Conservation (phyloP, 495 filamentous ascomycete genomes). For the Penicillium chermesinum region DNA sequence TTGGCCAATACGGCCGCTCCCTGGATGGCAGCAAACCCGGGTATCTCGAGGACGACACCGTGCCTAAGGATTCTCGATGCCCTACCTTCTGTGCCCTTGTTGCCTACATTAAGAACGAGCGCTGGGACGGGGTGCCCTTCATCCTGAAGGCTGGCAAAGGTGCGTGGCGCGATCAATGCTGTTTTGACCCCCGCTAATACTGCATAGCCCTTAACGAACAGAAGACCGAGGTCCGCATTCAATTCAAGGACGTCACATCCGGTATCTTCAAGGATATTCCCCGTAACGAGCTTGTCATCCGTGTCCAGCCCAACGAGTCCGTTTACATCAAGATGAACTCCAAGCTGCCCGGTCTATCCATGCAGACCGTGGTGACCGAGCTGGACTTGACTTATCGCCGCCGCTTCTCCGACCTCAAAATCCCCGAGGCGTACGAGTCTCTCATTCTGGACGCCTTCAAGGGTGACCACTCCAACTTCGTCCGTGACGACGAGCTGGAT, state of each 20-base stretch:
- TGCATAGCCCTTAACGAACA: conserved; percentile 86
- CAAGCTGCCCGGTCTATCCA: conserved; percentile 94
- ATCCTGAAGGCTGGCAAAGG: conserved; percentile 98
- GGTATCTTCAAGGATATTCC: conserved; percentile 99
- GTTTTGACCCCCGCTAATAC: neutral
- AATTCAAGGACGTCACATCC: conserved; percentile 98
- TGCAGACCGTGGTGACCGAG: conserved; percentile 99
- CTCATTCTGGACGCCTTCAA: conserved; percentile 96
- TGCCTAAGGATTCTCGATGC: conserved; percentile 94
- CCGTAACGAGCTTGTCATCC: conserved; percentile 98
- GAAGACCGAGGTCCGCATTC: conserved; percentile 98
- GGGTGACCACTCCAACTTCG: conserved; percentile 99
- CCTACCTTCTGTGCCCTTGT: conserved; percentile 97
- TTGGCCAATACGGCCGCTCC: conserved; percentile 96
- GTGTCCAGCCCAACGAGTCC: conserved; percentile 98
- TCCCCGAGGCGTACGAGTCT: conserved; percentile 98
- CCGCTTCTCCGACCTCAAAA: conserved; percentile 98
- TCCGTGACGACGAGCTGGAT: conserved; percentile 96
- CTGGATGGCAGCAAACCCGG: conserved; percentile 95
- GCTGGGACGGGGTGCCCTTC: conserved; percentile 99
- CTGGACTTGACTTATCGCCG: conserved; percentile 97
- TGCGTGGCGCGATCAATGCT: conserved; percentile 16
- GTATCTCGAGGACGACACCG: conserved; percentile 98
- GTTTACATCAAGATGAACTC: conserved; percentile 99
- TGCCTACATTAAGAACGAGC: conserved; percentile 98